Base-by-base conservation (phyloP, 495 filamentous ascomycete species). In the Peziza echinospora region DNA sequence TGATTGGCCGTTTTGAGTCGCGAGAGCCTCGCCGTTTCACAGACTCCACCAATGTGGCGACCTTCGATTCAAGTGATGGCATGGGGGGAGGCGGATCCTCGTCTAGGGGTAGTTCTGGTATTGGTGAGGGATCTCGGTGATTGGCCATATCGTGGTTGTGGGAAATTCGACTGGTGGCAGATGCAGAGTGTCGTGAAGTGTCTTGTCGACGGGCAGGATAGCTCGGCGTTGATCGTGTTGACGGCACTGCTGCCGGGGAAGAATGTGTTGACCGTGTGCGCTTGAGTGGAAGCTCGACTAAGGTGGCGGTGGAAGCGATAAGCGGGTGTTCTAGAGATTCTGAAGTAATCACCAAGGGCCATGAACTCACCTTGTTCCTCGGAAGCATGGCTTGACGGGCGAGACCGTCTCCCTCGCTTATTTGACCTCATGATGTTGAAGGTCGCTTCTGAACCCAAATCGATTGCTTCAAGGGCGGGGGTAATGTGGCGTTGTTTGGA, bases 371-470 rank as follows among this genome's bases (percentile, higher is more conserved):
- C 30, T 37, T 37, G 30, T 56, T 56, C 54, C 51, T 56, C 53
- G 43, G 47, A 53, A 49, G 50, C 54, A 49, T 46, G 52, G 44
- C 49, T 57, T 43, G 54, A 56, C 24, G 54, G 53, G 55, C 53
- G 53, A 52, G 53, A 56, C 54, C 53, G 55, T 52, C 53, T 55
- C 48, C 53, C 53, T 45, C 53, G 53, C 55, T 56, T 57, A 30
- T 41, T 53, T 56, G 54, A 53, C 57, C 53, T 56, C 54, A 56
- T 56, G 53, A 52, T 55, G 51, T 52, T 41, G 46, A 40, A 21
- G 51, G 30, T 34, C 47, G 52, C 47, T 55, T 52, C 23, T 34
- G 53, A 19, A n/a, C n/a, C n/a, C n/a, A n/a, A n/a, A n/a, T n/a
- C n/a, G n/a, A n/a, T n/a, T n/a, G n/a, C n/a, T n/a, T n/a, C n/a